Percentiles rank a stretch among this genome's conserved stretches.
Evolutionary conservation across 139 green algal species (phyloP).

Genomic region (Coelastrella sp.): DNA sequence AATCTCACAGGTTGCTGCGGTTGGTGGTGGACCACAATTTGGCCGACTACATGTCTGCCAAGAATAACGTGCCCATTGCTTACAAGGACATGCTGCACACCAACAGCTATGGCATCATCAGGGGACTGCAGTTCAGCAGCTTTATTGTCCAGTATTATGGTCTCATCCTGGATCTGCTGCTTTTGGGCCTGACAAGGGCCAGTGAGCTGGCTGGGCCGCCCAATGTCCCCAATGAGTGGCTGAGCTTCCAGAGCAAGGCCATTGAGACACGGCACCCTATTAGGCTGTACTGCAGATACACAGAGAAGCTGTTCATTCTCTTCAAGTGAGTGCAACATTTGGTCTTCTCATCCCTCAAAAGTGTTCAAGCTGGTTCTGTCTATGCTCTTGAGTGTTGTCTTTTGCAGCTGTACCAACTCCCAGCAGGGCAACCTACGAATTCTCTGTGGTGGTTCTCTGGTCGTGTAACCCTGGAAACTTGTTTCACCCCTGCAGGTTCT

Average conservation of each 20-base stretch:
- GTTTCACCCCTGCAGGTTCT: slow-evolving; percentile 85
- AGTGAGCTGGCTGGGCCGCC: slow-evolving; percentile 95
- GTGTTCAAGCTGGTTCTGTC: too few species aligned
- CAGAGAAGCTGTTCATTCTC: slow-evolving; percentile 66
- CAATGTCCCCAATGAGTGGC: slow-evolving; percentile 96
- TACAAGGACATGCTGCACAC: slow-evolving; percentile 99
- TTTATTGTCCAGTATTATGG: slow-evolving; percentile 83
- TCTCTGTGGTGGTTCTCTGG: not conserved
- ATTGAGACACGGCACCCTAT: slow-evolving; percentile 97
- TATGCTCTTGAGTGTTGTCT: too few species aligned
- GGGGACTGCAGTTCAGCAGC: slow-evolving; percentile 97
- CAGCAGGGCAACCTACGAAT: not conserved
- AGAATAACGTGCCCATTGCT: slow-evolving; percentile 84
- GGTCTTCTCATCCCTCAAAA: not conserved
- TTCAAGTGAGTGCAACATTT: slow-evolving; percentile 52
- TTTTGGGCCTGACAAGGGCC: slow-evolving; percentile 96
- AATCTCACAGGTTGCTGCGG: slow-evolving; percentile 84
- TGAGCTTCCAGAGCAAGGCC: slow-evolving; percentile 90
- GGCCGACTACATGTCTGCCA: slow-evolving; percentile 98
- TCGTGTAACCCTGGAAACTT: too few species aligned
- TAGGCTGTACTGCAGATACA: slow-evolving; percentile 96
- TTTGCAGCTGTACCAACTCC: not conserved
- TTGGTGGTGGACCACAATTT: slow-evolving; percentile 99
- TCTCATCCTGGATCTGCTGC: slow-evolving; percentile 85
- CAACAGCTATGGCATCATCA: slow-evolving; percentile 98